Percentiles rank a stretch among this genome's conserved stretches.
phyloP scores from a whole-genome alignment of 2,329 filamentous ascomycete genomes.

The Aspergillus vadensis region DNA sequence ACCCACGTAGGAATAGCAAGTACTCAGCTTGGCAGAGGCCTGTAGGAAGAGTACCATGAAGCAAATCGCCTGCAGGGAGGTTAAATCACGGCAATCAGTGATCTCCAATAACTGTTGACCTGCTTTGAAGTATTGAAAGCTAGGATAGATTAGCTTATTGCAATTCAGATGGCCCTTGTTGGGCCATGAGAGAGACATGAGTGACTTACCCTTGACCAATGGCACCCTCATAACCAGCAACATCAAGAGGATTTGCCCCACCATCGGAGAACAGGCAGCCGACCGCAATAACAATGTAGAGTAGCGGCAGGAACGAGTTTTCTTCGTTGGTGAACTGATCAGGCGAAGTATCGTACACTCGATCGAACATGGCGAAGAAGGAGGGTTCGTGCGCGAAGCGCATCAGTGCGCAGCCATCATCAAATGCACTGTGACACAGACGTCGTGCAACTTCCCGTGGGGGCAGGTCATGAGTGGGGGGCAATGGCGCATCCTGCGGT shows the following conservation, averaged over 20 bases:
- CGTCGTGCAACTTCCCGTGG: constrained; percentile 58
- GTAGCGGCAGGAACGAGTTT: constrained; percentile 67
- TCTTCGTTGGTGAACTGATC: constrained; percentile 66
- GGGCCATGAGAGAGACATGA: not conserved
- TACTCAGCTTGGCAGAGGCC: constrained; percentile 74
- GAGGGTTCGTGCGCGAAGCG: constrained; percentile 78
- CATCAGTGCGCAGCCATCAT: constrained; percentile 64
- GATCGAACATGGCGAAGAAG: constrained; percentile 76
- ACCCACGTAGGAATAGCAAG: constrained; percentile 78
- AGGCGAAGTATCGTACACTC: constrained; percentile 70
- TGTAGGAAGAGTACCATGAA: constrained; percentile 83
- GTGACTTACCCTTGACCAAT: constrained; percentile 57
- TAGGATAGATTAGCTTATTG: constrained; percentile 34
- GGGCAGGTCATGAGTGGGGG: constrained; percentile 68
- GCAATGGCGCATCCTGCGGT: constrained; percentile 58
- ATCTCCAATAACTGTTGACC: constrained; percentile 65
- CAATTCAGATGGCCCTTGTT: not conserved
- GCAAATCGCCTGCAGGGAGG: constrained; percentile 71
- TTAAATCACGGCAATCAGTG: constrained; percentile 69
- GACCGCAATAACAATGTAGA: constrained; percentile 71
- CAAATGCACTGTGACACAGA: constrained; percentile 61
- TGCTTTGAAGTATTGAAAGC: constrained; percentile 72
- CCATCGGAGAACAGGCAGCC: constrained; percentile 72
- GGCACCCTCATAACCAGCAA: constrained; percentile 51
- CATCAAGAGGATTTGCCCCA: constrained; percentile 51